A percentile compares a stretch with the other conserved stretches of the same genome.
Conservation (phyloP, 139 green algal species). For the Eudorina sp. region DNA sequence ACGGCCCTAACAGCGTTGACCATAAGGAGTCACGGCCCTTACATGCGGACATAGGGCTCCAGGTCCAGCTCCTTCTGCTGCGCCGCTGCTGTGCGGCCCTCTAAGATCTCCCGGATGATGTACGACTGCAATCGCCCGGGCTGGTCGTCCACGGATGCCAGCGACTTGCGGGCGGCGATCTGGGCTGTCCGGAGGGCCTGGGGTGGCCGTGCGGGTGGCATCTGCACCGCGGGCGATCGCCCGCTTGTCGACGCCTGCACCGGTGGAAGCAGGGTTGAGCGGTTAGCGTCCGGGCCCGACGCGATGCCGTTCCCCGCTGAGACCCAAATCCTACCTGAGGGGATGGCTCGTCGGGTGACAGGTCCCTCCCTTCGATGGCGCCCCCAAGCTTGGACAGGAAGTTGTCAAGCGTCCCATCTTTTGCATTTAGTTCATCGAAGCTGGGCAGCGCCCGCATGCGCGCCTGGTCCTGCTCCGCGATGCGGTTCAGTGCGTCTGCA, state of each 20-base stretch:
- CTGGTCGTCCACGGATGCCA: conserved; percentile 5
- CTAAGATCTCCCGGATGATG: conserved; percentile 43
- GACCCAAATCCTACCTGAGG: neutral
- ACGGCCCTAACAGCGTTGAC: too few relatives aligned
- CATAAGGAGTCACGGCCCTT: too few relatives aligned
- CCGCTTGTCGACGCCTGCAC: conserved; percentile 20
- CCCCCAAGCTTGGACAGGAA: conserved; percentile 43
- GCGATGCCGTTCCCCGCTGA: too few relatives aligned
- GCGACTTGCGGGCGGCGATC: neutral
- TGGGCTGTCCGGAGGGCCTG: neutral
- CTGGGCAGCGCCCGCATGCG: conserved; percentile 45
- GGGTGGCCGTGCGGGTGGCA: conserved; percentile 33
- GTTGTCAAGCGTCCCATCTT: conserved; percentile 39
- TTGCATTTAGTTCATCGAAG: conserved; percentile 45
- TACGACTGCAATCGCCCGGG: conserved; percentile 48
- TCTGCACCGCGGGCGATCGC: neutral
- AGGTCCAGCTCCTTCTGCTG: conserved; percentile 32
- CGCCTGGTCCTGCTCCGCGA: conserved; percentile 43
- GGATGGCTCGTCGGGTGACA: conserved; percentile 8
- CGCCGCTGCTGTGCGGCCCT: neutral
- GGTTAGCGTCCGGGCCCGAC: too few relatives aligned
- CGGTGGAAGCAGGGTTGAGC: too few relatives aligned
- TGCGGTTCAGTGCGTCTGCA: conserved; percentile 43
- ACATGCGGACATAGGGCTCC: conserved; percentile 5
- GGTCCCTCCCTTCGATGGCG: conserved; percentile 22